Percentiles rank a stretch among this genome's conserved stretches.
These are phyloP conservation scores for Mallotus japonicus DNA, from an alignment of 441 rosid genomes.

Conservation along the genomic window DNA sequence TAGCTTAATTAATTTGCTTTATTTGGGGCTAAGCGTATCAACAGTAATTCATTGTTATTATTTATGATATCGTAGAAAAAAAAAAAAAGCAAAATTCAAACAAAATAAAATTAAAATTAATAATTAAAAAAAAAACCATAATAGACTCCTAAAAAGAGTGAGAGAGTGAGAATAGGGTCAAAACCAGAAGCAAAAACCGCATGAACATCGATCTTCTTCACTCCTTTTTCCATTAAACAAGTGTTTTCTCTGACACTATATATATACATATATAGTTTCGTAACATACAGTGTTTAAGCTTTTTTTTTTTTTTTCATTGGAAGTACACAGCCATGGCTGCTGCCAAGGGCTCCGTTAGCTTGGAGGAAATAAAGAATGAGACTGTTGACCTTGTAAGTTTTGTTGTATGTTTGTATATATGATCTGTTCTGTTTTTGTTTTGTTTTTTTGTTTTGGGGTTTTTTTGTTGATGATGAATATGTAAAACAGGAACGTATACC, in stretches of 20 bases:
- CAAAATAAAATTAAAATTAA: too few relatives aligned
- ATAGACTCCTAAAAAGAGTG: background rate
- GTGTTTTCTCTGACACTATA: background rate
- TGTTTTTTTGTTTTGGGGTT: slow-evolving; percentile 8
- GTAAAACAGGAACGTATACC: slow-evolving; percentile 62
- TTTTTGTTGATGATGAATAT: background rate
- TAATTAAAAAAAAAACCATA: background rate
- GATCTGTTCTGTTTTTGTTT: background rate
- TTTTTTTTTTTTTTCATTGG: background rate
- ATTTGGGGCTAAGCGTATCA: too few relatives aligned
- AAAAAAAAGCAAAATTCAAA: background rate
- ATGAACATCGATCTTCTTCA: background rate
- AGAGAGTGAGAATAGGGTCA: slow-evolving; percentile 23
- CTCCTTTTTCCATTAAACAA: background rate
- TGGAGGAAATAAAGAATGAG: slow-evolving; percentile 75
- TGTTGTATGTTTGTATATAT: too few relatives aligned
- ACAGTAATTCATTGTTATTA: too few relatives aligned
- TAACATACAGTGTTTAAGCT: too few relatives aligned
- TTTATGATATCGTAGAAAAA: slow-evolving; percentile 14
- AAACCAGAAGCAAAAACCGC: slow-evolving; percentile 6
- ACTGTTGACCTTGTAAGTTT: slow-evolving; percentile 68
- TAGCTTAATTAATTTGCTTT: too few relatives aligned
- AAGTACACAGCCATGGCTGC: background rate
- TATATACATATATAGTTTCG: too few relatives aligned
- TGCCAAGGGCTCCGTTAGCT: slow-evolving; percentile 32